These are phyloP conservation scores for Ensete ventricosum DNA, from an alignment of 176 grass and related monocot species.

Conservation along the genomic window DNA sequence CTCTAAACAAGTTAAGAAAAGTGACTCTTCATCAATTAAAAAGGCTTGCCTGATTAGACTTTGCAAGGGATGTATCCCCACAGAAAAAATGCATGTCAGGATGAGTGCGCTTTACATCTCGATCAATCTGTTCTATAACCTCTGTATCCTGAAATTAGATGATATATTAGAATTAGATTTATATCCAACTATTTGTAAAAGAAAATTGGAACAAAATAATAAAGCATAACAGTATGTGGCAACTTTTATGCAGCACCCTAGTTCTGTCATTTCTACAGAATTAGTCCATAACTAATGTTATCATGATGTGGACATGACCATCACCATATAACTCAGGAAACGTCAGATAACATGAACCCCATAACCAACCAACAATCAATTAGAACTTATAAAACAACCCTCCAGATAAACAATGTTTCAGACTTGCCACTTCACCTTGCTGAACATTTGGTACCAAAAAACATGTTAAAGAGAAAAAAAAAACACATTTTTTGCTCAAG, in stretches of 20 bases:
- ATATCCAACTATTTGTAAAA: neutral
- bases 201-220: neutral
- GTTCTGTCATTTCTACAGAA: no score
- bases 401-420: no score
- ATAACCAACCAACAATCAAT: no score
- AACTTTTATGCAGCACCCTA: neutral
- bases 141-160: constrained; percentile 45
- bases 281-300: no score
- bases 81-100: constrained; percentile 91
- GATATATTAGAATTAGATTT: constrained; percentile 1
- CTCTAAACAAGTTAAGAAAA: constrained; percentile 9
- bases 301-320: no score
- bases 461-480: no score
- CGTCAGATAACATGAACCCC: no score
- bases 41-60: constrained; percentile 74
- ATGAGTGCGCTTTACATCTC: constrained; percentile 86
- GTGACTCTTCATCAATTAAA: constrained; percentile 19
- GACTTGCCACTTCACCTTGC: no score
- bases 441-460: no score
- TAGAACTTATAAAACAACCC: no score
- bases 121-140: constrained; percentile 83
- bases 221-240: neutral
- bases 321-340: no score
- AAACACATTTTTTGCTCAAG: no score
- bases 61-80: constrained; percentile 64